Evolutionary conservation across 805 yeast genomes (phyloP), one percentile per base, ranked within the genome.

Genomic region (Kurtzmaniella cleridarum): DNA sequence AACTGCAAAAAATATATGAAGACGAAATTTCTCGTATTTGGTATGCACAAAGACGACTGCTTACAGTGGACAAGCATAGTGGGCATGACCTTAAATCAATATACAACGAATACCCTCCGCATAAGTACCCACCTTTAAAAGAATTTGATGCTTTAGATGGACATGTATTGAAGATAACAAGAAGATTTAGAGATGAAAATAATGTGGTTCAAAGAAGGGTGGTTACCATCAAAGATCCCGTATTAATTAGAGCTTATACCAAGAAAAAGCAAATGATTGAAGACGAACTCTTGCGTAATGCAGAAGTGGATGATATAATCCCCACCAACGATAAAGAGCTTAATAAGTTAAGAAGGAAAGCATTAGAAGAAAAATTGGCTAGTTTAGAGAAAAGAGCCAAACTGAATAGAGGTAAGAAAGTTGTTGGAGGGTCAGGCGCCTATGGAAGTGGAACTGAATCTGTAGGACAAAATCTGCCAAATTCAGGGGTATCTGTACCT

Each of bases 1-100:
- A 65, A 45, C 98, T 91, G 59, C 98, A 91, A 54, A 84, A 82
- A 54, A 79, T 93, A 2, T 93, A 93, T 52, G 96, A 91, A 45
- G 90, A 84, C 43, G 98, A 93, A 56, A 84, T 93, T 42, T 71
- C 76, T 28, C 75, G 88, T 39, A 89, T 90, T 20, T 93, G 98
- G 98, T 82, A 84, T 50, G 78, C 82, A 6, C 98, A 91, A 56
- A 76, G 80, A 36, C 70, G 74, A 42, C 72, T 81, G 9, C 64
- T 90, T 38, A 53, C 55, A 5, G 66, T 55, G 24, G 66, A 55
- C 34, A 50, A 50, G 24, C 57, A 63, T 34, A 66, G 62, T 7
- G 47, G 51, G 5, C 70, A 65, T 37, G 66, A 65, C 27, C 60
- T 65, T 13, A 53, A 61, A 36, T 50, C 57, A 35, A 53, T 67